Evolutionary conservation across 129 eudicot species (phyloP).

Genomic region (Flaveria ramosissima): DNA sequence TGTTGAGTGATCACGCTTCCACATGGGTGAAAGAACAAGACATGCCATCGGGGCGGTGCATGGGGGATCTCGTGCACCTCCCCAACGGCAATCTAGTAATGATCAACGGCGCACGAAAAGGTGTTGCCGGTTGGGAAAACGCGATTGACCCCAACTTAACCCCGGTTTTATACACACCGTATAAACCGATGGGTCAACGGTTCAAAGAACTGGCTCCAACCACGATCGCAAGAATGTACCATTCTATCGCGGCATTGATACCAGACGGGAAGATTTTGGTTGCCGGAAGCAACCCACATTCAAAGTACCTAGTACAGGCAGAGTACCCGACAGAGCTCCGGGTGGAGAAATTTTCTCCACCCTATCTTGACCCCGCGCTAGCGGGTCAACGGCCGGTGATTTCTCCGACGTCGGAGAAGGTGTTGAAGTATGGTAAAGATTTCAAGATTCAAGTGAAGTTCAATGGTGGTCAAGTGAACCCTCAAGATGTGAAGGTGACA

Average conservation of each 20-base stretch:
- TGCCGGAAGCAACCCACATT: conserved; percentile 77
- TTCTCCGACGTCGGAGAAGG: conserved; percentile 25
- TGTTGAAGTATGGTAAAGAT: conserved; percentile 44
- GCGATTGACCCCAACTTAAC: conserved; percentile 60
- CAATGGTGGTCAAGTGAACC: background rate
- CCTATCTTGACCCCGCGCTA: conserved; percentile 55
- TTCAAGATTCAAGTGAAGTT: conserved; percentile 25
- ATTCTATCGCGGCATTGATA: conserved; percentile 59
- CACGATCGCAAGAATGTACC: conserved; percentile 77
- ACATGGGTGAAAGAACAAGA: conserved; percentile 69
- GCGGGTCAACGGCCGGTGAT: conserved; percentile 36
- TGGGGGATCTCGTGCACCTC: conserved; percentile 72
- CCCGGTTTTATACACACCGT: conserved; percentile 58
- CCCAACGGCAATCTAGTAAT: conserved; percentile 73
- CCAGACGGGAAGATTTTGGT: conserved; percentile 62
- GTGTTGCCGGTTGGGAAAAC: conserved; percentile 74
- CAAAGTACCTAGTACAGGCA: conserved; percentile 28
- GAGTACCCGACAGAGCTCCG: conserved; percentile 67
- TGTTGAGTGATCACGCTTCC: conserved; percentile 14
- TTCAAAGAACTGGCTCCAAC: conserved; percentile 53
- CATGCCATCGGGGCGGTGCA: conserved; percentile 69
- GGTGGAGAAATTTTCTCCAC: conserved; percentile 81
- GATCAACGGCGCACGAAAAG: conserved; percentile 70
- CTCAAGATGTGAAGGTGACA: conserved; percentile 52
- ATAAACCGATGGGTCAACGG: conserved; percentile 49